Evolutionary conservation across 257 asterid genomes (phyloP).

Genomic region (Asclepias syriaca): DNA sequence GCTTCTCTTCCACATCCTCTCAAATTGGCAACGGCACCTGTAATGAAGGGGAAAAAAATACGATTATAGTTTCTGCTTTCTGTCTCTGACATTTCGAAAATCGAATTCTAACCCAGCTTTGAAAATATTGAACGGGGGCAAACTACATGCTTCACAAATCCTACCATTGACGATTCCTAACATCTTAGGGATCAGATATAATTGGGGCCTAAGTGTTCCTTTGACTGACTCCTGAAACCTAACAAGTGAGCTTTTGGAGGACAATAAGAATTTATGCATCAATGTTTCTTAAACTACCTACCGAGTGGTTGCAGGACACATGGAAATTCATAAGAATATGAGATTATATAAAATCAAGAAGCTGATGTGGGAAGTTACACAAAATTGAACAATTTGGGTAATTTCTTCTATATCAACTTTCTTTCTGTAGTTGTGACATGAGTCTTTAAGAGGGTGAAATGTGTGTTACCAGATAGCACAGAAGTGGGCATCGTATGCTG

Average conservation of each 20-base stretch:
- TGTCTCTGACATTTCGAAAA: no score
- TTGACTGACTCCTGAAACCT: not conserved
- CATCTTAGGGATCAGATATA: no score
- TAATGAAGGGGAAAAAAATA: not conserved
- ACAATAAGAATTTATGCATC: not conserved
- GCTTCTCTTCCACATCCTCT: conserved; percentile 98
- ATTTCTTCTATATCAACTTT: not conserved
- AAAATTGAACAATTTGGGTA: not conserved
- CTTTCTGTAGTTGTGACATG: not conserved
- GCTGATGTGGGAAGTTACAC: not conserved
- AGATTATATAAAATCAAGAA: not conserved
- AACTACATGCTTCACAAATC: no score
- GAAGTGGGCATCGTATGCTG: conserved; percentile 99
- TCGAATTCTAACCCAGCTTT: no score
- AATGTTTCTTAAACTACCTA: not conserved
- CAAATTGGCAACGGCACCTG: conserved; percentile 96
- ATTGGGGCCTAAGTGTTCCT: not conserved
- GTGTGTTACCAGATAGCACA: conserved; percentile 71
- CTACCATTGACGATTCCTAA: no score
- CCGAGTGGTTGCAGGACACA: not conserved
- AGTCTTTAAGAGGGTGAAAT: not conserved
- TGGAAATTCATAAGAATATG: not conserved
- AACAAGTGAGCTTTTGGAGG: not conserved
- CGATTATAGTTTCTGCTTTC: not conserved
- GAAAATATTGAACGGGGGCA: no score